Conservation (phyloP, 139 green algal genomes). For the Limnomonas spitsbergensis region DNA sequence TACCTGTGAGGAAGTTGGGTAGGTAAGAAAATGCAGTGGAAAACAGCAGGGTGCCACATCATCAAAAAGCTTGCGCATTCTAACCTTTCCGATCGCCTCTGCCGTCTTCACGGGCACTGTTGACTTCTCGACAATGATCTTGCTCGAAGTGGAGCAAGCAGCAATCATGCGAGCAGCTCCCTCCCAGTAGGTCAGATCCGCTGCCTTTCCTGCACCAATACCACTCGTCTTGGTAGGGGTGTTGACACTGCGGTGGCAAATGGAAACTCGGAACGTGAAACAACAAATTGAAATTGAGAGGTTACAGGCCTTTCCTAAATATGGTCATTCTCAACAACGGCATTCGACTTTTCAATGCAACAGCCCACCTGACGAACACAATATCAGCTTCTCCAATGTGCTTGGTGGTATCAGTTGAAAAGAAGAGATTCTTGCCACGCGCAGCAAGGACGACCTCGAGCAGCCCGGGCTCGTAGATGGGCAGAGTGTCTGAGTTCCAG, state of each 20-base stretch:
- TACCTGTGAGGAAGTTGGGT: conserved; percentile 62
- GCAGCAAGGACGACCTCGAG: conserved; percentile 83
- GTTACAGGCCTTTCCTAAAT: not conserved
- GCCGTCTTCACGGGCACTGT: conserved; percentile 99
- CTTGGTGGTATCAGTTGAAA: conserved; percentile 91
- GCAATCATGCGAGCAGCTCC: conserved; percentile 92
- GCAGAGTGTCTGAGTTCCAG: conserved; percentile 95
- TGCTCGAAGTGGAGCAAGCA: conserved; percentile 72
- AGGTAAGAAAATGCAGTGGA: no score
- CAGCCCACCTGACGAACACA: conserved; percentile 86
- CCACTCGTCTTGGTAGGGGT: conserved; percentile 97
- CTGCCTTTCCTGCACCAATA: conserved; percentile 93
- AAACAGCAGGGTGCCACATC: no score
- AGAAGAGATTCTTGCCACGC: conserved; percentile 93
- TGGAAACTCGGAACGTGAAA: not conserved
- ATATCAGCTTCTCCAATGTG: conserved; percentile 92
- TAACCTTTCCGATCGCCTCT: conserved; percentile 94
- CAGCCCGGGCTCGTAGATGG: conserved; percentile 98
- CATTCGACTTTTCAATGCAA: no score
- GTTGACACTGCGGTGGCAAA: conserved; percentile 77
- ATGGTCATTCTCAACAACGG: no score
- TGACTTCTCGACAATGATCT: conserved; percentile 99
- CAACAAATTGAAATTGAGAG: not conserved
- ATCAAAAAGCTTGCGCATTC: no score
- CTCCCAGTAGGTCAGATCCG: conserved; percentile 99